Evolutionary conservation across 1,139 yeast genomes (phyloP), one percentile per base, ranked within the genome.

Genomic region (Meyerozyma smithsonii): DNA sequence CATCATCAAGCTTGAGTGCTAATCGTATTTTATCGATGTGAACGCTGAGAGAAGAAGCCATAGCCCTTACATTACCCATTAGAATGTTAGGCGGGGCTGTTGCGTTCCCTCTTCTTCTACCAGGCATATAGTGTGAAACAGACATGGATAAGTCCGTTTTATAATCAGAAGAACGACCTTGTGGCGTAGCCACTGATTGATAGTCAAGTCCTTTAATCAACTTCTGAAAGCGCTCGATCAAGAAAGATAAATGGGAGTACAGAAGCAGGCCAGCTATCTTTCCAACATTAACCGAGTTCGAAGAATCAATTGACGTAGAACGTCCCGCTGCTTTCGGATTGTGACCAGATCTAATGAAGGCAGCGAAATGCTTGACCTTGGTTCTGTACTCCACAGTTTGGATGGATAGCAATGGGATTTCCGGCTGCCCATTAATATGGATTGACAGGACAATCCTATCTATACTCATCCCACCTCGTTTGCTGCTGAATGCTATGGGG

Each of bases 401-500:
- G 4, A 12, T 4, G 17, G 30, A 12, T 8, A 26, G 12, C 4
- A 26, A 14, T 5, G 30, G 30, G 15, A 23, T 23, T 11, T 23
- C 25, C 10, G 25, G 4, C n/a, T 5, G 25, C n/a, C 25, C 25
- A 11, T 23, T 12, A 11, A 30, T 17, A 7, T 30, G 34, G 12
- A 18, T 11, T 35, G 17, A 46, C 26, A 21, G 37, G 11, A 53
- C 32, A 1, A 70, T 47, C 24, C 59, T 60, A 11, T 62, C 61
- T n/a, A 72, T 57, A 14, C 48, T 56, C 35, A 72, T 42, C 14
- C 55, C 54, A 19, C 60, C 56, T 17, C 57, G 55, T 3, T 50
- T 42, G 32, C 66, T 56, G 41, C 66, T 67, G 44, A 53, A 69
- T 3, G 68, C 57, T 1, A 72, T 46, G 1, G 80, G 80, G 10